phyloP scores from a whole-genome alignment of 768 basidiomycete genomes.

The Krasilnikovozyma curviuscula region DNA sequence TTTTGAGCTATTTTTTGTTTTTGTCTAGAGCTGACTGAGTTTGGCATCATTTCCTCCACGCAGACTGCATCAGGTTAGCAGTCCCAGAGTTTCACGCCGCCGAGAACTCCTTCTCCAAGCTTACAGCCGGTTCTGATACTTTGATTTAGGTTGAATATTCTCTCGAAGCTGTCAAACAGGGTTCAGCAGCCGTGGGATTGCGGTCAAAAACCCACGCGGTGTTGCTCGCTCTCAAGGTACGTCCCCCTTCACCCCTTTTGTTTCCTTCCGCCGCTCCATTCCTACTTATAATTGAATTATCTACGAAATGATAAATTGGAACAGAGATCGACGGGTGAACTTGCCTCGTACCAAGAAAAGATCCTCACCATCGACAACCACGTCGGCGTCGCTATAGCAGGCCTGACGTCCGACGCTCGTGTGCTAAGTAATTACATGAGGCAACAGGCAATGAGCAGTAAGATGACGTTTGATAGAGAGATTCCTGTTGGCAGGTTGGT shows the following conservation, averaged over 20 bases:
- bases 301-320: neutral
- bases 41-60: slow-evolving; percentile 48
- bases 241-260: slow-evolving; percentile 12
- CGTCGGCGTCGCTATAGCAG: slow-evolving; percentile 97
- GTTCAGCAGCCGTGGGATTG: slow-evolving; percentile 93
- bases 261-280: neutral
- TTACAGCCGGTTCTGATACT: no score
- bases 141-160: slow-evolving; percentile 80
- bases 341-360: slow-evolving; percentile 99
- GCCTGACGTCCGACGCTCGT: slow-evolving; percentile 93
- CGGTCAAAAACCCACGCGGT: slow-evolving; percentile 89
- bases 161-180: slow-evolving; percentile 97
- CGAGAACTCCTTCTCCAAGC: neutral
- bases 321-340: slow-evolving; percentile 89
- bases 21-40: neutral
- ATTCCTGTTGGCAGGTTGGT: slow-evolving; percentile 88
- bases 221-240: slow-evolving; percentile 75
- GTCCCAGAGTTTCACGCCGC: slow-evolving; percentile 2
- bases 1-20: neutral
- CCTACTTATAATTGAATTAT: slow-evolving; percentile 1
- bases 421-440: slow-evolving; percentile 99
- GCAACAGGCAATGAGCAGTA: slow-evolving; percentile 86
- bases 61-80: slow-evolving; percentile 44
- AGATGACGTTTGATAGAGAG: slow-evolving; percentile 87
- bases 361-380: slow-evolving; percentile 99